These are phyloP conservation scores for Marchantia polymorpha DNA, from an alignment of 225 moss, liverwort and hornwort species.

Conservation along the genomic window DNA sequence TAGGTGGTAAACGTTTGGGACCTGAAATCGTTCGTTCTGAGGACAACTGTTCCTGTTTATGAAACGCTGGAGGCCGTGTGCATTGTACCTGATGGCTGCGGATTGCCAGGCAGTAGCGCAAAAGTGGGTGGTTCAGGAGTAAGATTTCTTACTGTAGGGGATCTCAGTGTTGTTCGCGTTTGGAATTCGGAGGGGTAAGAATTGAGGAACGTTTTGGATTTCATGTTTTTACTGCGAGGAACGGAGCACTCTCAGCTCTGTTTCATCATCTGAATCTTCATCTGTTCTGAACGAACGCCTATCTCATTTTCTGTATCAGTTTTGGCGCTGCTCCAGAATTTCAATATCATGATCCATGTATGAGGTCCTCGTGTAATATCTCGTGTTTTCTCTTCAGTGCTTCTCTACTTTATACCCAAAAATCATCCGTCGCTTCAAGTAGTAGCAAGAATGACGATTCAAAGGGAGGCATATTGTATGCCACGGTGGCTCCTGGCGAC, in stretches of 20 bases:
- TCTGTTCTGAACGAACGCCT: too few species aligned
- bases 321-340: too few species aligned
- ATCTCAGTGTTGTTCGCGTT: conserved; percentile 66
- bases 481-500: conserved; percentile 51
- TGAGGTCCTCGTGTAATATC: neutral
- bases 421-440: conserved; percentile 48
- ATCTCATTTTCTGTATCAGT: too few species aligned
- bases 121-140: conserved; percentile 49
- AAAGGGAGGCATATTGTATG: conserved; percentile 71
- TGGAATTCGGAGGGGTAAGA: conserved; percentile 81
- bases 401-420: conserved; percentile 71
- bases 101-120: conserved; percentile 59
- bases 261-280: too few species aligned
- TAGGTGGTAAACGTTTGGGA: conserved; percentile 97
- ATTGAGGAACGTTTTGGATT: neutral
- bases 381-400: conserved; percentile 49
- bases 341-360: too few species aligned
- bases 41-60: conserved; percentile 75
- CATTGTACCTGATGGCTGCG: conserved; percentile 61
- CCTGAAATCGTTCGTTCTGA: conserved; percentile 58
- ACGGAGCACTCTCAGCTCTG: too few species aligned
- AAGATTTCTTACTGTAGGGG: conserved; percentile 86
- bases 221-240: neutral
- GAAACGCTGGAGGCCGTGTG: conserved; percentile 83
- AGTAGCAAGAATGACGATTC: conserved; percentile 57